These are phyloP conservation scores for Melampsora larici-populina DNA, from an alignment of 1,284 basidiomycete species.

Conservation along the genomic window DNA sequence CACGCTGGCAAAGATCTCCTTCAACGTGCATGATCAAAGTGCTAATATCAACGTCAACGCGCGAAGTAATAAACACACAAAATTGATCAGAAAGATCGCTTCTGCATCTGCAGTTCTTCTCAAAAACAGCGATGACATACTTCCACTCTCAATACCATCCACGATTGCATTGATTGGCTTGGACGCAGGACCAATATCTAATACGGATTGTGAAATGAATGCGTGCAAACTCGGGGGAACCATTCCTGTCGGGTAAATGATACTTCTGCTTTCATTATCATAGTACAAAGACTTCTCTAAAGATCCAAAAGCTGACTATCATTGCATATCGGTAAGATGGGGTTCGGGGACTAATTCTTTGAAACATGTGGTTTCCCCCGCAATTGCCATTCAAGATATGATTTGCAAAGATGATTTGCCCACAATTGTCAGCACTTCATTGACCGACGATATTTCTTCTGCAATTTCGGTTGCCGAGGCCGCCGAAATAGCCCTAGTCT, in stretches of 20 bases:
- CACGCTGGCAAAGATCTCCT: constrained; percentile 7
- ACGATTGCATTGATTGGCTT: constrained; percentile 46
- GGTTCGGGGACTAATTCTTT: constrained; percentile 47
- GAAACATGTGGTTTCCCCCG: constrained; percentile 45
- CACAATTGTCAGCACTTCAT: background rate
- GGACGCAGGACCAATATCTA: constrained; percentile 25
- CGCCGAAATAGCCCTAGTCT: constrained; percentile 33
- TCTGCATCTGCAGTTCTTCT: constrained; percentile 45
- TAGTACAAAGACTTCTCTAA: too few species aligned
- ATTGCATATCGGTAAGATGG: constrained; percentile 40
- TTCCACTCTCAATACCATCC: constrained; percentile 43
- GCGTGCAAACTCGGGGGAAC: background rate
- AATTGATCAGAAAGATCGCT: constrained; percentile 44
- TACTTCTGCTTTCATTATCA: background rate
- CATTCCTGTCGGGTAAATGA: background rate
- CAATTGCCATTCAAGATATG: constrained; percentile 43
- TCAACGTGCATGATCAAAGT: background rate
- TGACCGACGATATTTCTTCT: constrained; percentile 45
- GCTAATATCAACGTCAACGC: background rate
- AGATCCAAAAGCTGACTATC: background rate
- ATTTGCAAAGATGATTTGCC: background rate
- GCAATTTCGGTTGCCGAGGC: constrained; percentile 45
- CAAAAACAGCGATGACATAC: constrained; percentile 41
- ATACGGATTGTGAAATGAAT: background rate
- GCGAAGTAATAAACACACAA: background rate